Evolutionary conservation across 805 yeast species (phyloP), one percentile per base, ranked within the genome.

Genomic region (Barnettozyma siamensis): DNA sequence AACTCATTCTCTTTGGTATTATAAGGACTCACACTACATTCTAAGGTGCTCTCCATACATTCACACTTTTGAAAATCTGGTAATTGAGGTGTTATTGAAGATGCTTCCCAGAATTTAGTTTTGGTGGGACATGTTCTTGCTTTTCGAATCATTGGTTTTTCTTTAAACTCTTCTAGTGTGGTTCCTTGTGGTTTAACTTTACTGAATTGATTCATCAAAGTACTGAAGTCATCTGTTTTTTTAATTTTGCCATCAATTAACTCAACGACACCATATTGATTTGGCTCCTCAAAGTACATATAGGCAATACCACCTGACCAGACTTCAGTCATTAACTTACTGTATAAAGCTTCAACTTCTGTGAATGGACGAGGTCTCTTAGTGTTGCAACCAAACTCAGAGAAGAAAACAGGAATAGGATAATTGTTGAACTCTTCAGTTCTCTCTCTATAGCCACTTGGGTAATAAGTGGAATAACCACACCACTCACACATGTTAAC

Each of bases 401-500:
- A 81, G 63, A 84, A 83, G 66, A 84, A 83, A 19, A 76, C 70
- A 4, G 93, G 94, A 34, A 84, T 69, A 13, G 88, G 81, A 57
- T 76, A 73, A 60, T 80, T 67, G 43, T 68, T 52, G 60, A 82
- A 83, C 48, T 78, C 79, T 29, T 70, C 63, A 15, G 89, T 82
- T 60, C 83, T 70, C 40, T 69, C 74, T 49, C 67, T 62, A 59
- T 80, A 84, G 32, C 94, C 94, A 47, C 89, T 82, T 2, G 70
- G 55, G 30, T 64, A 59, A 67, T 70, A 83, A 20, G 78, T 65
- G 2, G 88, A 79, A 35, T 65, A 50, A 13, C 91, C 91, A 66
- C 93, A 83, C 94, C 94, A 84, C 64, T 83, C 89, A 66, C 84
- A 84, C 87, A 83, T 83, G 68, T 84, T 84, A 55, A 83, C 76